Percentiles rank a stretch among this genome's conserved stretches.
Conservation (phyloP, 192 early-diverging fungal species). For the Funneliformis mosseae region DNA sequence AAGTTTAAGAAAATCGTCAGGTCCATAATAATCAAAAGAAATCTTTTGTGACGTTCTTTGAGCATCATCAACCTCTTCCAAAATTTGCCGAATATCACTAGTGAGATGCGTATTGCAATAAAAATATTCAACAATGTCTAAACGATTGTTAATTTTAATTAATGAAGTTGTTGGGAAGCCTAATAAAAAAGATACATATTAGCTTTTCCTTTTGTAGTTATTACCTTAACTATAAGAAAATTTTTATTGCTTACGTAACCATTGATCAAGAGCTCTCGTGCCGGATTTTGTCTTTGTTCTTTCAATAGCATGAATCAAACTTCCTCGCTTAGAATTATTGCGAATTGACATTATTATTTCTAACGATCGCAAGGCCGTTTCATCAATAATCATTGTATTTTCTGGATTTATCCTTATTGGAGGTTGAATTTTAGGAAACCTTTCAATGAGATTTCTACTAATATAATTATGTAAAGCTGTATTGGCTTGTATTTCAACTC, state of each 20-base stretch:
- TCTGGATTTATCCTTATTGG: constrained; percentile 59
- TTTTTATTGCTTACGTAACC: constrained; percentile 51
- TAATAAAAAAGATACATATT: constrained; percentile 21
- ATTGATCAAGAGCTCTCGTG: constrained; percentile 66
- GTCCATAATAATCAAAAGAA: constrained; percentile 65
- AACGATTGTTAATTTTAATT: constrained; percentile 65
- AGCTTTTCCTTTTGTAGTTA: neutral
- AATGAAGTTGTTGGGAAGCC: constrained; percentile 69
- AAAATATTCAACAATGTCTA: constrained; percentile 80
- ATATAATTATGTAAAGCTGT: constrained; percentile 74
- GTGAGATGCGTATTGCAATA: constrained; percentile 55
- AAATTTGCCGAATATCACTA: constrained; percentile 47
- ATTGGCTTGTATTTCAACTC: constrained; percentile 39
- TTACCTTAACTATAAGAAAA: neutral
- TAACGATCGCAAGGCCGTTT: constrained; percentile 74
- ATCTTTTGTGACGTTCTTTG: constrained; percentile 71
- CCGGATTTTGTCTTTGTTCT: constrained; percentile 82
- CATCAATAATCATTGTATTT: constrained; percentile 75
- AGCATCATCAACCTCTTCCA: constrained; percentile 65
- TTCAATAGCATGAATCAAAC: constrained; percentile 73
- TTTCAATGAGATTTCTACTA: constrained; percentile 66
- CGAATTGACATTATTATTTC: constrained; percentile 68
- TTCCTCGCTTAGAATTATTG: constrained; percentile 56
- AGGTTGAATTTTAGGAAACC: constrained; percentile 61
- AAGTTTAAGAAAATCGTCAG: constrained; percentile 64